Evolutionary conservation across 176 grass and related monocot species (phyloP).

Genomic region (Phragmites australis): DNA sequence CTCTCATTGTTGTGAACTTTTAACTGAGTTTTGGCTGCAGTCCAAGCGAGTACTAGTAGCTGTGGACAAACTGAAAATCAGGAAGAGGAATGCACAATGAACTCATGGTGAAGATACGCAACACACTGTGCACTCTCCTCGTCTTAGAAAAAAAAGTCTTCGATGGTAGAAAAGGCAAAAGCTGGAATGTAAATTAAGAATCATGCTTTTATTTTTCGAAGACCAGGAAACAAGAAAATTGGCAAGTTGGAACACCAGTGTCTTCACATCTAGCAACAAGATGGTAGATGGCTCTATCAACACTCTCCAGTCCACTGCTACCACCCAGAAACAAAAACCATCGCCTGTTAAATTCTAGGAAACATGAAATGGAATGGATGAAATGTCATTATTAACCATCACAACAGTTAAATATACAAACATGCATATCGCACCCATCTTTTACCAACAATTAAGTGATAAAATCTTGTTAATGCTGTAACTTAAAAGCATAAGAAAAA

Average conservation of each 20-base stretch:
- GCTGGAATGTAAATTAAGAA: neutral
- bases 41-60: neutral
- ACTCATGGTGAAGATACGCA: neutral
- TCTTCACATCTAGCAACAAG: neutral
- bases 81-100: neutral
- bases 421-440: neutral
- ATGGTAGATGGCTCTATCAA: neutral
- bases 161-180: neutral
- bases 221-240: neutral
- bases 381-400: slow-evolving; percentile 21
- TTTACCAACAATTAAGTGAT: neutral
- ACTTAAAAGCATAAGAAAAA: neutral
- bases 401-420: neutral
- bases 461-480: neutral
- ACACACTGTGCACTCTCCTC: neutral
- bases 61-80: neutral
- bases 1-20: neutral
- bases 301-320: neutral
- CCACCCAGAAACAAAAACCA: slow-evolving; percentile 7
- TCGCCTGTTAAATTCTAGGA: slow-evolving; percentile 12
- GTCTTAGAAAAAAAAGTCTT: neutral
- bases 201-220: neutral
- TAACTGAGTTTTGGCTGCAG: neutral
- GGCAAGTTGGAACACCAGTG: neutral
- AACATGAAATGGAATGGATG: slow-evolving; percentile 20